Evolutionary conservation across 1,284 basidiomycete species (phyloP).

Genomic region (Puccinia polysora): DNA sequence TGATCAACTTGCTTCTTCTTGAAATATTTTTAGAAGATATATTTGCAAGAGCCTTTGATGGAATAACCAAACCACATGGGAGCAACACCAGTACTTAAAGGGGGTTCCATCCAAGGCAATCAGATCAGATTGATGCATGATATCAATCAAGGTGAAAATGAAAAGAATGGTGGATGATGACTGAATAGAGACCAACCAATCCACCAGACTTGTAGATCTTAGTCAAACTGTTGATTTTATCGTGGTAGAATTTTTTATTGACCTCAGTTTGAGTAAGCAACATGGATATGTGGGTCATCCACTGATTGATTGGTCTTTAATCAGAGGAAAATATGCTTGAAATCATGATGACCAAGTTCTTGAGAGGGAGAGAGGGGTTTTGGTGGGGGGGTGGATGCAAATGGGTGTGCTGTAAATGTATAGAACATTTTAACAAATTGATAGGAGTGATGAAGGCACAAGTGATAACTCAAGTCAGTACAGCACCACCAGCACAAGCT

Average conservation of each 20-base stretch:
- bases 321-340: neutral
- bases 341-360: neutral
- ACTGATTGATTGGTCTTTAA: slow-evolving; percentile 3
- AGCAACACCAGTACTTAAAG: slow-evolving; percentile 50
- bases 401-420: slow-evolving; percentile 46
- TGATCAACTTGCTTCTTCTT: slow-evolving; percentile 44
- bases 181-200: slow-evolving; percentile 49
- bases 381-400: too few species aligned
- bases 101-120: neutral
- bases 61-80: slow-evolving; percentile 52
- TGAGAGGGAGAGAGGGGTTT: too few species aligned
- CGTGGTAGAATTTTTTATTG: slow-evolving; percentile 52
- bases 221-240: slow-evolving; percentile 51
- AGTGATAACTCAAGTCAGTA: slow-evolving; percentile 51
- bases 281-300: neutral
- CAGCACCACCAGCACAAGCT: slow-evolving; percentile 51
- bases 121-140: neutral
- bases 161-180: neutral
- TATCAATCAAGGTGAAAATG: too few species aligned
- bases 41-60: slow-evolving; percentile 52
- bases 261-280: slow-evolving; percentile 44
- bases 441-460: slow-evolving; percentile 52
- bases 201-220: slow-evolving; percentile 51
- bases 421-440: slow-evolving; percentile 52
- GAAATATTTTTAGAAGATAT: slow-evolving; percentile 52